Conservation (phyloP, 2,329 filamentous ascomycete genomes). For the Onygenales sp. region DNA sequence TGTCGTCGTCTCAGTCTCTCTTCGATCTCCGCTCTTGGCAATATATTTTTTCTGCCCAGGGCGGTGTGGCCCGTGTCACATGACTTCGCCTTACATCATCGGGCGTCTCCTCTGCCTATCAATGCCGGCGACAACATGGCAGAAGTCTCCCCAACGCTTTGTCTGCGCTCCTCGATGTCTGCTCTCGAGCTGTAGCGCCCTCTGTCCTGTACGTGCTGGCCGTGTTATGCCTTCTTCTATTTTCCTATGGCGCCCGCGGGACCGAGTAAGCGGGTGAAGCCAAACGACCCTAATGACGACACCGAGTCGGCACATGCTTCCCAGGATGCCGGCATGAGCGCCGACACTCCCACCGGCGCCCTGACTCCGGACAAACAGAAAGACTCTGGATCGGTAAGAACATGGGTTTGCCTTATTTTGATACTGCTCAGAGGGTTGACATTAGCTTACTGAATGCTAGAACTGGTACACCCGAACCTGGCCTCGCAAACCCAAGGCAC, state of each 20-base stretch:
- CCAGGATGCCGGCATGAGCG: conserved; percentile 5
- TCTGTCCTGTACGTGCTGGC: background rate
- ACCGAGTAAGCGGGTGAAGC: conserved; percentile 36
- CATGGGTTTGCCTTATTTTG: background rate
- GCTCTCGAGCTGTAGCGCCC: background rate
- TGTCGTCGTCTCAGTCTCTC: background rate
- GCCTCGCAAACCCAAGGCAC: conserved; percentile 37
- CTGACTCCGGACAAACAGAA: conserved; percentile 11
- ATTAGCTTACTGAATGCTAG: conserved; percentile 12
- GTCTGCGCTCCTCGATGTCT: background rate
- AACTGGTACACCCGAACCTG: conserved; percentile 38
- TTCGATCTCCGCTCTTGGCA: background rate
- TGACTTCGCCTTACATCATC: background rate
- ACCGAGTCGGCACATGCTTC: conserved; percentile 13
- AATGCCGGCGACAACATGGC: background rate
- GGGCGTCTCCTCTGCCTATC: background rate
- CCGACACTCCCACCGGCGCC: conserved; percentile 12
- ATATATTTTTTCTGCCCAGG: background rate
- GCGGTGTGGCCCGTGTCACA: background rate
- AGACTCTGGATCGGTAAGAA: conserved; percentile 21
- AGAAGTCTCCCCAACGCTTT: background rate
- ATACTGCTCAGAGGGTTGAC: background rate
- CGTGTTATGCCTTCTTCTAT: conserved; percentile 25
- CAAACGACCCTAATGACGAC: conserved; percentile 25
- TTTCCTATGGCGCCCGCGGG: conserved; percentile 30